A percentile compares a stretch with the other conserved stretches of the same genome.
These are phyloP conservation scores for Leishmania tarentolae DNA, from an alignment of 208 protist species.

Conservation along the genomic window DNA sequence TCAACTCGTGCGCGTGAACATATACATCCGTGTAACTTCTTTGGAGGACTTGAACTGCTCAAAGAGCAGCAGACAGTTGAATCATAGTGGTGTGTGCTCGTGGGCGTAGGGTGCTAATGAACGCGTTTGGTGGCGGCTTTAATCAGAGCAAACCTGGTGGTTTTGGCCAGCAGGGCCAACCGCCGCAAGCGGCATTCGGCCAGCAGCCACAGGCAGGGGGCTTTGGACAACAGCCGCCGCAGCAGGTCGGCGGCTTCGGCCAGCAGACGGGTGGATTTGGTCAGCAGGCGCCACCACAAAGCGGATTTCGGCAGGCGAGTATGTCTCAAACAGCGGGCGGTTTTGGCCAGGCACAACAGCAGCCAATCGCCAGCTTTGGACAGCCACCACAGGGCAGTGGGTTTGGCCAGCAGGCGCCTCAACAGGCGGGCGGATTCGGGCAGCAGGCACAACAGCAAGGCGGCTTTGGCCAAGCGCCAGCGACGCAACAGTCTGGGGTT, in stretches of 20 bases:
- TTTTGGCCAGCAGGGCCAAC: constrained; percentile 40
- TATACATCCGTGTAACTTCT: neutral
- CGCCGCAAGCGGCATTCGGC: constrained; percentile 35
- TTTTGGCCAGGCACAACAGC: constrained; percentile 46
- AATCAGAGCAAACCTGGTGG: constrained; percentile 29
- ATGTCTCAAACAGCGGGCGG: neutral
- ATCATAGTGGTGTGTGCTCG: neutral
- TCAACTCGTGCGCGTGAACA: neutral
- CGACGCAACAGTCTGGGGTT: neutral
- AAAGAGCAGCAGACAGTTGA: neutral
- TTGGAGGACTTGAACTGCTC: neutral
- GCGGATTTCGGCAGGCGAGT: constrained; percentile 14
- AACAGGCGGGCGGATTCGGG: constrained; percentile 37
- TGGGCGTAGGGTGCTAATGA: constrained; percentile 11
- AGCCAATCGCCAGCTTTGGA: constrained; percentile 40
- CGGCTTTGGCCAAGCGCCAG: constrained; percentile 14
- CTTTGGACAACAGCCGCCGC: constrained; percentile 15
- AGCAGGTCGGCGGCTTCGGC: constrained; percentile 14
- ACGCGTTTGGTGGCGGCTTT: constrained; percentile 33
- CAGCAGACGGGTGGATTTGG: constrained; percentile 47
- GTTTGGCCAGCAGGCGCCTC: constrained; percentile 44
- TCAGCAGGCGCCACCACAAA: constrained; percentile 17
- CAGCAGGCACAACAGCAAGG: constrained; percentile 31
- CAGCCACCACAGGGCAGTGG: constrained; percentile 28
- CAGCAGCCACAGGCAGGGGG: constrained; percentile 31